phyloP scores from a whole-genome alignment of 441 rosid genomes.

The Manihot esculenta region DNA sequence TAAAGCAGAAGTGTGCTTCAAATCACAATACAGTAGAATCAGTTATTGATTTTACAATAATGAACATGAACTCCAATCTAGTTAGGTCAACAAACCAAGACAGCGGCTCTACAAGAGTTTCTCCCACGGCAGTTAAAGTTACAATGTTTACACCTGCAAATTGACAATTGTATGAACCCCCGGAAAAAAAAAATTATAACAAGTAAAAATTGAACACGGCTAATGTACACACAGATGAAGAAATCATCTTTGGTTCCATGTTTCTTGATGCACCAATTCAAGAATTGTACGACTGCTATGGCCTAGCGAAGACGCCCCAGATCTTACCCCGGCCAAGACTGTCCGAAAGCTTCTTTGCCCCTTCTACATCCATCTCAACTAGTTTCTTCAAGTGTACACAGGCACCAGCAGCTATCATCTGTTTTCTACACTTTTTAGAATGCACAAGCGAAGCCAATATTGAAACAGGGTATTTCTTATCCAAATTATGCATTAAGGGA shows the following conservation, averaged over 20 bases:
- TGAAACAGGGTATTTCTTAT: constrained; percentile 57
- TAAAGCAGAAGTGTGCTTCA: constrained; percentile 3
- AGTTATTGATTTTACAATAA: constrained; percentile 25
- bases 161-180: constrained; percentile 43
- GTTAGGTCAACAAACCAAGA: constrained; percentile 43
- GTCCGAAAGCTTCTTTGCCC: constrained; percentile 72
- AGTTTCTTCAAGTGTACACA: constrained; percentile 66
- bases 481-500: constrained; percentile 52
- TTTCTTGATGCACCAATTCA: not conserved
- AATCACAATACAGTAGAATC: constrained; percentile 12
- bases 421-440: constrained; percentile 73
- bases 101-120: constrained; percentile 42
- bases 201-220: constrained; percentile 19
- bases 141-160: constrained; percentile 37
- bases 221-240: constrained; percentile 43
- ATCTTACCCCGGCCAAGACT: constrained; percentile 62
- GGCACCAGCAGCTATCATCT: constrained; percentile 76
- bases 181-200: constrained; percentile 26
- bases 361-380: constrained; percentile 69
- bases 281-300: constrained; percentile 28
- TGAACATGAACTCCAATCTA: constrained; percentile 27
- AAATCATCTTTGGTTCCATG: constrained; percentile 17
- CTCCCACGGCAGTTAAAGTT: constrained; percentile 28
- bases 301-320: constrained; percentile 75
- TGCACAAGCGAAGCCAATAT: constrained; percentile 55